phyloP scores from a whole-genome alignment of 495 filamentous ascomycete species.

The Penicillium psychrofluorescens region DNA sequence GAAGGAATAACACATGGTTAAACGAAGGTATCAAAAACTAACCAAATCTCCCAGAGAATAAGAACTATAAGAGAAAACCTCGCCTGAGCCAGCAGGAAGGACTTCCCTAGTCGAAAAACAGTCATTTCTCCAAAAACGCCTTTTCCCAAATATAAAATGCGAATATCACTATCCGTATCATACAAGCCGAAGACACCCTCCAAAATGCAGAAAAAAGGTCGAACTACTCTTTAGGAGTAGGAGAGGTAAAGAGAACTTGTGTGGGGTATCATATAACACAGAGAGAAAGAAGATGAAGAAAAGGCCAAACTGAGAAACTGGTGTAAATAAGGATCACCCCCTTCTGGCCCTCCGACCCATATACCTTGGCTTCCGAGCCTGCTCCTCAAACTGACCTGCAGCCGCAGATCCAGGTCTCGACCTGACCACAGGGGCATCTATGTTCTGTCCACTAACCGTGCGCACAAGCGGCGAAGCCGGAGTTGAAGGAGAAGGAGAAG shows the following conservation, averaged over 20 bases:
- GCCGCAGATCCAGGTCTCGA: conserved; percentile 6
- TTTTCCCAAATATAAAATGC: too few species aligned
- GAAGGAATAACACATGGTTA: too few species aligned
- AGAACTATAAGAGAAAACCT: background rate
- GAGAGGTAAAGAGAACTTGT: too few species aligned
- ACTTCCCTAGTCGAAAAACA: too few species aligned
- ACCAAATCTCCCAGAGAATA: background rate
- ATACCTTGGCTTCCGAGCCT: conserved; percentile 27
- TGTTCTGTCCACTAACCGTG: conserved; percentile 10
- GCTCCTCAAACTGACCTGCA: conserved; percentile 13
- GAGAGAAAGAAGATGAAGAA: background rate
- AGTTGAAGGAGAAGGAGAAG: too few species aligned
- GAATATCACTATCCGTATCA: too few species aligned
- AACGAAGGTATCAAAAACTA: background rate
- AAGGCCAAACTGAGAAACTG: background rate
- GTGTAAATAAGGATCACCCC: conserved; percentile 3
- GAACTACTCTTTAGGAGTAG: too few species aligned
- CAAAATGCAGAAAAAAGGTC: too few species aligned
- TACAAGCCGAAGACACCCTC: too few species aligned
- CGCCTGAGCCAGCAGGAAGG: conserved; percentile 2
- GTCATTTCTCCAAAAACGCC: too few species aligned
- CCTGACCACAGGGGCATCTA: conserved; percentile 5
- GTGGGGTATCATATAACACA: background rate
- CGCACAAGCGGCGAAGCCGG: too few species aligned
- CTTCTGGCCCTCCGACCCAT: conserved; percentile 31